Conservation (phyloP, 2,329 filamentous ascomycete species). For the Dichotomopilus funicola region DNA sequence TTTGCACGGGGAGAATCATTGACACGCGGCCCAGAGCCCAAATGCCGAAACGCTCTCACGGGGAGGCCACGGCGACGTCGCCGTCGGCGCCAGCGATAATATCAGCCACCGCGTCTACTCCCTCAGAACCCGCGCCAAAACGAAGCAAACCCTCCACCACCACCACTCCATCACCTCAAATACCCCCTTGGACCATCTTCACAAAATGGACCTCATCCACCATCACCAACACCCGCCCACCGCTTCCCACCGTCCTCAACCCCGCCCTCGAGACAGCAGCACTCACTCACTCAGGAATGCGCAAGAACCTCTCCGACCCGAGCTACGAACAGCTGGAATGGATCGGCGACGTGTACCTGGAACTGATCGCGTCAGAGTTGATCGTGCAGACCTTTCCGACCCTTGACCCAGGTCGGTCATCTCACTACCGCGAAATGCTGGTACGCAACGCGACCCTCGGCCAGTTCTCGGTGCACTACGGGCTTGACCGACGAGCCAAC, state of each 20-base stretch:
- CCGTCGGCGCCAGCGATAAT: slow-evolving; percentile 3
- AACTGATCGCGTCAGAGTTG: slow-evolving; percentile 67
- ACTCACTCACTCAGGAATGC: slow-evolving; percentile 58
- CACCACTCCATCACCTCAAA: slow-evolving; percentile 2
- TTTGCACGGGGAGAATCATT: too few species aligned
- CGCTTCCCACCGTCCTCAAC: slow-evolving; percentile 56
- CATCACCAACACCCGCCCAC: slow-evolving; percentile 44
- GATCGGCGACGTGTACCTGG: slow-evolving; percentile 80
- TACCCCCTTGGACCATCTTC: slow-evolving; percentile 25
- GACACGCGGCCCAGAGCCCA: slow-evolving; percentile 9
- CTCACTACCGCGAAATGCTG: slow-evolving; percentile 69
- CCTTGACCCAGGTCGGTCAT: slow-evolving; percentile 60
- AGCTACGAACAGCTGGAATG: slow-evolving; percentile 83
- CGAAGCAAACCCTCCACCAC: slow-evolving; percentile 12
- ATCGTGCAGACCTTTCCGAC: slow-evolving; percentile 59
- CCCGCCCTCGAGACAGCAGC: slow-evolving; percentile 53
- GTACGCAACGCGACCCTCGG: slow-evolving; percentile 76
- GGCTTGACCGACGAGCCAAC: slow-evolving; percentile 57
- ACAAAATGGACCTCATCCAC: slow-evolving; percentile 47
- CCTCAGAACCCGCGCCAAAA: slow-evolving; percentile 16
- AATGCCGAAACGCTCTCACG: slow-evolving; percentile 36
- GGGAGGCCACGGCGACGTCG: slow-evolving; percentile 7
- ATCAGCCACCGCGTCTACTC: neutral
- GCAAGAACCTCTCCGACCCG: slow-evolving; percentile 31
- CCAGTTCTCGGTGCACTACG: slow-evolving; percentile 62